Evolutionary conservation across 2,329 filamentous ascomycete genomes (phyloP), one percentile per base, ranked within the genome.

Genomic region (Pseudogymnoascus verrucosus): DNA sequence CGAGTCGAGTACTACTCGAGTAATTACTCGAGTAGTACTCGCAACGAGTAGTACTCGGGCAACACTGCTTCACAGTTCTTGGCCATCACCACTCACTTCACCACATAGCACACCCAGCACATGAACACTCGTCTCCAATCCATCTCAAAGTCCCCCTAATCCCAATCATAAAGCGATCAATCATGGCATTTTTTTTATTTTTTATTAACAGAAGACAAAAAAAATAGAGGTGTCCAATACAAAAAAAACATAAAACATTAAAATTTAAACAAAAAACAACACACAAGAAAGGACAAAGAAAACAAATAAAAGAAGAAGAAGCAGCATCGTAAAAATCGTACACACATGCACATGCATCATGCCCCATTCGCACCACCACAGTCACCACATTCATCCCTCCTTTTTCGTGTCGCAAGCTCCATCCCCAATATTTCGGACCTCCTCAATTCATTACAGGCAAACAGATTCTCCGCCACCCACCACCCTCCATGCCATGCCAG

Each of bases 171-270:
- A 54, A 16, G 16, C n/a, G 16, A 21, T 57, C 7, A 31, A 51
- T 57, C 28, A 57, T 57, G 16, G 28, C 16, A 19, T 34, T 57
- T 34, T 57, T 57, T 57, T 57, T n/a, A n/a, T 12, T 57, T 57
- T 57, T 57, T 57, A 57, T 57, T n/a, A 11, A 57, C 51, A 57
- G 26, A 12, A n/a, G 10, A 34, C 2, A 6, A 19, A 51, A 19
- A 16, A 54, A 31, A 31, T 23, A 23, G 5, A 19, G 26, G 26
- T 11, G 1, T 19, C 51, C 26, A 57, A 57, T 34, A 57, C 51
- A 57, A 54, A 54, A 57, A 57, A 54, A 54, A 57, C 26, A 57
- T 57, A 57, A 57, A 57, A 57, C 59, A 61, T 61, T 61, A 42
- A 61, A 39, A 42, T 61, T 40, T 61, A 42, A n/a, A 42, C 36